Conservation (phyloP, 768 basidiomycete genomes). For the Boletellus ananas region DNA sequence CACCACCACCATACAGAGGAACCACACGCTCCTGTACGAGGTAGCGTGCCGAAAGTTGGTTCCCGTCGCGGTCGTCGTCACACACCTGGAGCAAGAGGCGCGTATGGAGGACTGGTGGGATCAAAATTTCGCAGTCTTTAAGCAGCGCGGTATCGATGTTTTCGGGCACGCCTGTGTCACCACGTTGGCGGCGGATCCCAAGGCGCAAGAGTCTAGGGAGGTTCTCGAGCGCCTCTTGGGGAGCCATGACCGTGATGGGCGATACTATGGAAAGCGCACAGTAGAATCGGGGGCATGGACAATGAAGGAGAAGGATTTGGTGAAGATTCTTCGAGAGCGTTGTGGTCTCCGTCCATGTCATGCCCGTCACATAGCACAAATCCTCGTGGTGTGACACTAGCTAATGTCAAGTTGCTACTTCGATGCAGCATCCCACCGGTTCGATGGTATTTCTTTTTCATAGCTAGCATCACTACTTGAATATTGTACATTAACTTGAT, state of each 20-base stretch:
- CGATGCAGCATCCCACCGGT: too few species aligned
- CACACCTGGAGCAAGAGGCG: not conserved
- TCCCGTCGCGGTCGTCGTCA: not conserved
- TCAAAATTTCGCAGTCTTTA: not conserved
- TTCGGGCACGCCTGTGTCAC: not conserved
- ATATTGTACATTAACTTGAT: too few species aligned
- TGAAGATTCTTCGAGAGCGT: too few species aligned
- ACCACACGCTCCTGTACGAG: not conserved
- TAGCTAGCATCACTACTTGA: too few species aligned
- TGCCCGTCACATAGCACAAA: too few species aligned
- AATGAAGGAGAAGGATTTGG: not conserved
- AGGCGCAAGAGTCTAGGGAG: not conserved
- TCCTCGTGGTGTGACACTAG: too few species aligned
- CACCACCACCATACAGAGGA: not conserved
- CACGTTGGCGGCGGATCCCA: not conserved
- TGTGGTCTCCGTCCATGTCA: too few species aligned
- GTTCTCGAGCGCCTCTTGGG: not conserved
- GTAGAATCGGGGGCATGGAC: not conserved
- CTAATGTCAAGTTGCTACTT: too few species aligned
- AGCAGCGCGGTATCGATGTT: not conserved
- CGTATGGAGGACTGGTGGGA: slow-evolving; percentile 1
- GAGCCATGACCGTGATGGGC: not conserved
- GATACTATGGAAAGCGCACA: not conserved
- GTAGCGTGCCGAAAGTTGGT: not conserved
- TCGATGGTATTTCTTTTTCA: too few species aligned